These are phyloP conservation scores for Calonectria hongkongensis DNA, from an alignment of 2,329 filamentous ascomycete species.

Conservation along the genomic window DNA sequence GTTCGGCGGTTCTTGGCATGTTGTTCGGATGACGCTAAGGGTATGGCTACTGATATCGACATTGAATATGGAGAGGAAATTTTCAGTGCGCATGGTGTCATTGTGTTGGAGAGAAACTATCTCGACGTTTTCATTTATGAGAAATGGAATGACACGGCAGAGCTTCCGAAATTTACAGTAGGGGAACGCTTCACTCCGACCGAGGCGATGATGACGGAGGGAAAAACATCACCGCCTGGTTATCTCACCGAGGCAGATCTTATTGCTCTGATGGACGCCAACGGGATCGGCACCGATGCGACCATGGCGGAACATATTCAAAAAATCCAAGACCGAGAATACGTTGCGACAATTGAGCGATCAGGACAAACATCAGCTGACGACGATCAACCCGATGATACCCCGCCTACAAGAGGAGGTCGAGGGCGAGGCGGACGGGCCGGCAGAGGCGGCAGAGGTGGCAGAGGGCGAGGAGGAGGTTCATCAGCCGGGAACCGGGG, in stretches of 20 bases:
- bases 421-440: conserved; percentile 69
- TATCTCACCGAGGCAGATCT: conserved; percentile 97
- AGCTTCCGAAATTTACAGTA: conserved; percentile 85
- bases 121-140: conserved; percentile 97
- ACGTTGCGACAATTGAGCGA: conserved; percentile 80
- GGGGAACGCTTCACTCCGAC: conserved; percentile 91
- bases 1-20: conserved; percentile 94
- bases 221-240: conserved; percentile 88
- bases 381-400: conserved; percentile 62
- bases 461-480: conserved; percentile 62
- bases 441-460: conserved; percentile 57
- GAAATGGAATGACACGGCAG: conserved; percentile 92
- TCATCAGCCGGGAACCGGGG: conserved; percentile 66
- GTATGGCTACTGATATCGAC: conserved; percentile 88
- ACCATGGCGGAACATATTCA: conserved; percentile 99
- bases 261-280: conserved; percentile 97
- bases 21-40: conserved; percentile 94
- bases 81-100: conserved; percentile 88
- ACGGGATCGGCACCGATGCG: conserved; percentile 97
- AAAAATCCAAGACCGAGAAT: conserved; percentile 93
- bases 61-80: conserved; percentile 88
- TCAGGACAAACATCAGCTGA: conserved; percentile 60
- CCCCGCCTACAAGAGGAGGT: conserved; percentile 65
- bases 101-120: conserved; percentile 92
- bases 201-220: conserved; percentile 91